Base-by-base conservation (phyloP, 257 asterid genomes). In the Nicotiana obtusifolia region DNA sequence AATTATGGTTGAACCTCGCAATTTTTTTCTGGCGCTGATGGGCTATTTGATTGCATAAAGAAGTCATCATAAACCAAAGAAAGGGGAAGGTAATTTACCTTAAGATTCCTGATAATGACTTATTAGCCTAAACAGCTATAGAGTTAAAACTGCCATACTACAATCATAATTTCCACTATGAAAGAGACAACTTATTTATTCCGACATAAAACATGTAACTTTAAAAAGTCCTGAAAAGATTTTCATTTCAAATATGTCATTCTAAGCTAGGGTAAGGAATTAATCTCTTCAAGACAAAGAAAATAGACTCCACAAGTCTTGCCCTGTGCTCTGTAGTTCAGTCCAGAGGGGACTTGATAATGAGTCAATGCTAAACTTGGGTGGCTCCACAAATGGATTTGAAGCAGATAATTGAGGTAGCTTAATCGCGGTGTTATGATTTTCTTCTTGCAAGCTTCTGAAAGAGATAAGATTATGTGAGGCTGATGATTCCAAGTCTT, bases 231-330 rank as follows among this genome's bases (percentile, higher is more conserved):
- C 2, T 20, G 28, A n/a, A 61, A 17, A 6, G 7, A 22, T 17
- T 33, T 66, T 20, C 7, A 65, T 64, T 64, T 26, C 10, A 26
- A 64, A 14, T 65, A 28, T 33, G 4, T 31, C 49, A 65, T 30
- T 30, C 44, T 67, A 33, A 41, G 30, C 4, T 60, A 6, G 24
- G 28, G 33, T 24, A 24, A 22, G 16, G 11, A 24, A 24, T 11
- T 20, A 10, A 22, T 60, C 8, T 24, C 20, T 20, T 71, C 37
- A 44, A 2, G 60, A 73, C 37, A 47, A 47, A 14, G 22, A 73
- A 73, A 47, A 73, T 73, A 73, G 78, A 73, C 61, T 14, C 61
- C 78, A 73, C 14, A 47, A 24, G 61, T 73, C 78, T 13, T 73
- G 60, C 15, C 41, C 61, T 47, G 37, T 4, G 17, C 59, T 44